Evolutionary conservation across 163 green algal species (phyloP).

Genomic region (Volvox carteri): DNA sequence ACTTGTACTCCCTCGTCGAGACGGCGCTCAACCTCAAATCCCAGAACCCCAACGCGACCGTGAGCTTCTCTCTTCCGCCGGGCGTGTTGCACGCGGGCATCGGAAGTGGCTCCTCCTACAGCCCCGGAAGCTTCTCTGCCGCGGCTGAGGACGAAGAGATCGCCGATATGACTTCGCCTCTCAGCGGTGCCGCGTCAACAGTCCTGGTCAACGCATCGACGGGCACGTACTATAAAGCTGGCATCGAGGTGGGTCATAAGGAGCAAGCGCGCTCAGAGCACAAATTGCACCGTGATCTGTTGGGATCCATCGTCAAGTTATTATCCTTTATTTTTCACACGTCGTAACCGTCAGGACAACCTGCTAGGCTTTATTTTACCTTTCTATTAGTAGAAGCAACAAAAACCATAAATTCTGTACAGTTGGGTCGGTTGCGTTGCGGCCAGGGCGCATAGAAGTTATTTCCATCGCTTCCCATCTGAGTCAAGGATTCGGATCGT

Average conservation of each 20-base stretch:
- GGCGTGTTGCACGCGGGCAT: neutral
- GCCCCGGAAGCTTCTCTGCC: neutral
- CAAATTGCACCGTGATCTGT: neutral
- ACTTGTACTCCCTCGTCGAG: neutral
- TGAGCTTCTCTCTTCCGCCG: conserved; percentile 1
- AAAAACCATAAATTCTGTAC: neutral
- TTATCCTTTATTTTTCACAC: neutral
- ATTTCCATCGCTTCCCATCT: too few species aligned
- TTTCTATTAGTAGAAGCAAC: neutral
- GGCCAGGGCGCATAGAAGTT: too few species aligned
- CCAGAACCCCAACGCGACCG: neutral
- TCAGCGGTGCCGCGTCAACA: neutral
- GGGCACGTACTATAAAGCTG: neutral
- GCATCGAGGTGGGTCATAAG: conserved; percentile 6
- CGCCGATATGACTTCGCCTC: neutral
- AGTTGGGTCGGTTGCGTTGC: neutral
- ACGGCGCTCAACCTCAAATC: conserved; percentile 11
- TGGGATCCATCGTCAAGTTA: neutral
- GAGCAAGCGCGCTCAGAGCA: neutral
- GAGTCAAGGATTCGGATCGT: too few species aligned
- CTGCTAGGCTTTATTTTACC: neutral
- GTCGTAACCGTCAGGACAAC: neutral
- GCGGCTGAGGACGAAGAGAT: neutral
- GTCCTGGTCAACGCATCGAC: neutral
- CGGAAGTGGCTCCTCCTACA: neutral